Conservation (phyloP, 2,329 filamentous ascomycete genomes). For the Monilinia laxa region DNA sequence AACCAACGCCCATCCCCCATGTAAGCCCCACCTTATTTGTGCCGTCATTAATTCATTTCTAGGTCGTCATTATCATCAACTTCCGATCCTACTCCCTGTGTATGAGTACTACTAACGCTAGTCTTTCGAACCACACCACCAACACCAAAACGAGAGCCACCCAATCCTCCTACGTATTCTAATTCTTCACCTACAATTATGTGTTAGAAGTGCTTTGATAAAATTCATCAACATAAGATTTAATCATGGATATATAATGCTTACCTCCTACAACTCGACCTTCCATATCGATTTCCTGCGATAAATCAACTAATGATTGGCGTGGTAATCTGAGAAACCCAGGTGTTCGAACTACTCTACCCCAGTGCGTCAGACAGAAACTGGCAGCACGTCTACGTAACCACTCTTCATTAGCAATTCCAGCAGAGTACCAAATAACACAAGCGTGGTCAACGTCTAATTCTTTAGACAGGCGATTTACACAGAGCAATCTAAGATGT, state of each 20-base stretch:
- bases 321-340: conserved; percentile 82
- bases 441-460: conserved; percentile 93
- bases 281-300: conserved; percentile 89
- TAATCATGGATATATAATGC: conserved; percentile 48
- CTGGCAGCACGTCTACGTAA: conserved; percentile 81
- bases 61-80: conserved; percentile 62
- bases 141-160: conserved; percentile 50
- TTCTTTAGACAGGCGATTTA: conserved; percentile 85
- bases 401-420: conserved; percentile 89
- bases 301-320: conserved; percentile 81
- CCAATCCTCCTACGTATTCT: conserved; percentile 49
- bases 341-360: conserved; percentile 83
- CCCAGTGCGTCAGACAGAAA: conserved; percentile 94
- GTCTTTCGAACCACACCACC: conserved; percentile 54
- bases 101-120: conserved; percentile 59
- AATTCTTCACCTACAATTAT: conserved; percentile 39
- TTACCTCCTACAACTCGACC: conserved; percentile 88
- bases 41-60: conserved; percentile 48
- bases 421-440: conserved; percentile 92
- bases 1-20: conserved; percentile 12
- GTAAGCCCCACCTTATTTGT: conserved; percentile 9
- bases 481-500: conserved; percentile 83
- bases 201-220: conserved; percentile 29
- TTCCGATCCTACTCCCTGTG: conserved; percentile 52
- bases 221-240: conserved; percentile 14